Base-by-base conservation (phyloP, 768 basidiomycete species). In the Tulasnella sp. region DNA sequence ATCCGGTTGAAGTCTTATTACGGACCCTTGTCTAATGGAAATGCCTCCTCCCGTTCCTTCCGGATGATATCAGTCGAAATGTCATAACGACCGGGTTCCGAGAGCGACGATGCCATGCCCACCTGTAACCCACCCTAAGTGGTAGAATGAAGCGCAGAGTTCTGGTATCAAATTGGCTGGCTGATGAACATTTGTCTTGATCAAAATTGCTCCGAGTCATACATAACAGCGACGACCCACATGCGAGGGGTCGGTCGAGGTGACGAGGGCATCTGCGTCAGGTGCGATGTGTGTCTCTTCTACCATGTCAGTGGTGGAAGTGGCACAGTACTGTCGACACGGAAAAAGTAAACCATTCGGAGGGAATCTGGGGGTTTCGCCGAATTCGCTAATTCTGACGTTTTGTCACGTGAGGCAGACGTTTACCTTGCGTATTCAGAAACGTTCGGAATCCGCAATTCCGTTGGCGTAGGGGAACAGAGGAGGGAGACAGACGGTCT, bases 101-200 rank as follows among this genome's bases (percentile, higher is more conserved):
- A 65, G 40, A 4, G 63, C 64, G 60, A 67, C 66, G 0, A 69
- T 69, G 21, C 71, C 71, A 5, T 88, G 89, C 2, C 90, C 92
- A 14, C 90, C 89, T 2, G 89, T 92, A 1, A 92, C 90, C 90
- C 90, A 92, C 12, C 90, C 90, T 19, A 92, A 77, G 71, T 70
- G 76, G 70, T 92, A 92, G 69, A 93, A 92, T 5, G 80, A 78
- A 41, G 78, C 73, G 67, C 90, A 93, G 1, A 93, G 75, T 65
- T 87, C 85, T 31, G 85, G 85, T 52, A 92, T 92, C 61, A 92
- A 75, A 68, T 89, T 91, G n/a, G 90, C 90, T 17, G 90, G 89
- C 82, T 93, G 72, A 8, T n/a, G 39, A 35, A 40, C 14, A 19
- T 8, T 37, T 25, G 9, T 12, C 34, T n/a, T 40, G 8, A 27